These are phyloP conservation scores for Sporothrix brasiliensis DNA, from an alignment of 2,329 filamentous ascomycete species.

Conservation along the genomic window DNA sequence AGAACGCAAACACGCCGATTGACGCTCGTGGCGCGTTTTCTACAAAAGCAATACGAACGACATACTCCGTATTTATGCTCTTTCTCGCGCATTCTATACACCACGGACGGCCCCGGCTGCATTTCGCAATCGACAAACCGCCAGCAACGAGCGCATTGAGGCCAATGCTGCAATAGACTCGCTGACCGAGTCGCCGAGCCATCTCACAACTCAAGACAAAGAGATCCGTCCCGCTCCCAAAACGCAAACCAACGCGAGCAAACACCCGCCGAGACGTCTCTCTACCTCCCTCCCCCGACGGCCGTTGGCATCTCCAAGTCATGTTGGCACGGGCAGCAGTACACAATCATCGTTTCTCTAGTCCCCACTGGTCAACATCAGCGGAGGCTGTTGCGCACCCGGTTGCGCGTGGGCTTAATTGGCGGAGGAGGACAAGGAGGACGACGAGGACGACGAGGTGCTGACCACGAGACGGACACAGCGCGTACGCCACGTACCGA, in stretches of 20 bases:
- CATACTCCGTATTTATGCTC: neutral
- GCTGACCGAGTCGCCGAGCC: neutral
- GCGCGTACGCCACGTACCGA: neutral
- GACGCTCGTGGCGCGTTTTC: slow-evolving; percentile 2
- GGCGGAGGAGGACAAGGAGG: slow-evolving; percentile 26
- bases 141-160: neutral
- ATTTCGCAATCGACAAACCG: neutral
- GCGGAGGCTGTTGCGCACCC: slow-evolving; percentile 10
- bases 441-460: slow-evolving; percentile 2
- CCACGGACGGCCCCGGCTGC: neutral
- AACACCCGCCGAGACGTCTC: neutral
- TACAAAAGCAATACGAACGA: neutral
- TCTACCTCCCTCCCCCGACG: neutral
- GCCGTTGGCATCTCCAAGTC: slow-evolving; percentile 26
- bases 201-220: neutral
- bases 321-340: slow-evolving; percentile 28
- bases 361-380: neutral
- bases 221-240: slow-evolving; percentile 14
- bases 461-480: neutral
- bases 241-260: neutral
- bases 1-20: slow-evolving; percentile 2
- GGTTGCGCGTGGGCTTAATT: slow-evolving; percentile 3
- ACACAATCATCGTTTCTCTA: neutral
- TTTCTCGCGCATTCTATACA: neutral
- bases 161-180: slow-evolving; percentile 18